Evolutionary conservation across 176 grass and related monocot genomes (phyloP).

Genomic region (Raddia distichophylla): DNA sequence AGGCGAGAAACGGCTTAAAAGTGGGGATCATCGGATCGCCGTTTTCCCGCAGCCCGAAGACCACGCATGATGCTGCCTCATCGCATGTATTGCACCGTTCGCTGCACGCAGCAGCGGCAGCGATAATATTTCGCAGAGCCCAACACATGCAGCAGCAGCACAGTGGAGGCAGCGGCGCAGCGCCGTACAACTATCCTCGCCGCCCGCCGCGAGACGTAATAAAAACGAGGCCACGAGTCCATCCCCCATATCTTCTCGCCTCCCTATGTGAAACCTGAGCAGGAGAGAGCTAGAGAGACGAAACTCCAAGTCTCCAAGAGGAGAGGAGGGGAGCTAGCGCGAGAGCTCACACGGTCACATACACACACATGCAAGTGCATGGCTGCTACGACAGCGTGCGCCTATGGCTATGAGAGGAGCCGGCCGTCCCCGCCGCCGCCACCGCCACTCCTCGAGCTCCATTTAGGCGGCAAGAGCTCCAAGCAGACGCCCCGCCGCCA

Average conservation of each 20-base stretch:
- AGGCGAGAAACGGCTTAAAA: too few relatives aligned
- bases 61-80: too few relatives aligned
- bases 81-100: too few relatives aligned
- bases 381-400: constrained; percentile 38
- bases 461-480: not conserved
- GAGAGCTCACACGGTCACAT: constrained; percentile 5
- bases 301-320: not conserved
- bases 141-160: too few relatives aligned
- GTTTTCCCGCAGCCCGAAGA: too few relatives aligned
- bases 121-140: too few relatives aligned
- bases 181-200: not conserved
- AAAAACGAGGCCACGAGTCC: constrained; percentile 36
- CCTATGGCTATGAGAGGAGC: constrained; percentile 8
- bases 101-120: too few relatives aligned
- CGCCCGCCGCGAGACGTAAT: constrained; percentile 17
- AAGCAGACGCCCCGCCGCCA: constrained; percentile 16
- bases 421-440: not conserved
- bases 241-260: not conserved
- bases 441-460: not conserved
- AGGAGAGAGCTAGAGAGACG: not conserved
- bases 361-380: constrained; percentile 6
- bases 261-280: not conserved
- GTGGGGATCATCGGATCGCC: too few relatives aligned
- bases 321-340: not conserved
- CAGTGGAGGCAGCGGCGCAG: not conserved